Percentiles rank a stretch among this genome's conserved stretches.
Conservation (phyloP, 192 early-diverging fungal genomes). For the Rhizoclosmatium globosum region DNA sequence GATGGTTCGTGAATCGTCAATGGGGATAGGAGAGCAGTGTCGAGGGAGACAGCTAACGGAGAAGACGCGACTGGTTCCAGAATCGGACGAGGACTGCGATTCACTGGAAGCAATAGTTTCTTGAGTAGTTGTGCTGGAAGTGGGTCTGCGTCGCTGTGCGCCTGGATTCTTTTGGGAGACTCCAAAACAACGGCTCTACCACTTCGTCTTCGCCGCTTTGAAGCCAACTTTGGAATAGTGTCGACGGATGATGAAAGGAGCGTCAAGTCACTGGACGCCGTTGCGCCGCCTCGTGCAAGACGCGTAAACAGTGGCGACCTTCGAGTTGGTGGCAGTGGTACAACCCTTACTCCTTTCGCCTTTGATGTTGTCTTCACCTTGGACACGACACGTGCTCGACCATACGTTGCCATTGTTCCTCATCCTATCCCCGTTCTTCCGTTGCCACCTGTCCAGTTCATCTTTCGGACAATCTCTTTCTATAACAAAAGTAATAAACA, state of each 20-base stretch:
- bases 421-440: not conserved
- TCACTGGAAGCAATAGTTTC: not conserved
- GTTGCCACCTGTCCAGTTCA: constrained; percentile 1
- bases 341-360: not conserved
- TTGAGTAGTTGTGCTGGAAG: not conserved
- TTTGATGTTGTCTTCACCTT: not conserved
- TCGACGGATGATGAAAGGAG: too few relatives aligned
- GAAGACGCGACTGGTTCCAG: too few relatives aligned
- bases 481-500: too few relatives aligned
- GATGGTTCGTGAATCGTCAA: not conserved
- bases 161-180: not conserved
- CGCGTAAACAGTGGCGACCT: not conserved
- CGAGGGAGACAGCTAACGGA: too few relatives aligned
- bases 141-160: not conserved
- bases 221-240: too few relatives aligned
- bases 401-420: not conserved
- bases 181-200: not conserved
- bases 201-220: not conserved
- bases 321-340: not conserved
- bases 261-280: not conserved
- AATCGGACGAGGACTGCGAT: too few relatives aligned
- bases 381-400: not conserved
- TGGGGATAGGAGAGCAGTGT: too few relatives aligned
- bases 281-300: not conserved
- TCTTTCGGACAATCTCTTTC: not conserved